Evolutionary conservation across 108 stramenopile species (phyloP), one percentile per base, ranked within the genome.

Genomic region (Skeletonema grethae): DNA sequence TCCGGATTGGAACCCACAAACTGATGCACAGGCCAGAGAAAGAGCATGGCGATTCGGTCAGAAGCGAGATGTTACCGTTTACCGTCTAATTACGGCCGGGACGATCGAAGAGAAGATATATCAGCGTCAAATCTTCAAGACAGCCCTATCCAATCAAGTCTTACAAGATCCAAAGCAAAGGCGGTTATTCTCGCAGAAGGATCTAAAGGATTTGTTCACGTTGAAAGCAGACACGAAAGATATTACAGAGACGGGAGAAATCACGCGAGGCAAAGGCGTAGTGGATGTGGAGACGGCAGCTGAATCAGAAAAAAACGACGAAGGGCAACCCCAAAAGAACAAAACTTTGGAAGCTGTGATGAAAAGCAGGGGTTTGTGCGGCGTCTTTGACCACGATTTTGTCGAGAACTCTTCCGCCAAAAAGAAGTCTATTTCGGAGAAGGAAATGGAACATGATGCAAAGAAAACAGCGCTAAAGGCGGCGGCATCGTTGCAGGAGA

Each of bases 81-180:
- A 91, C 75, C 82, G 95, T 5, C 69, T 96, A 8, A 83, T 96
- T n/a, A 87, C 90, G 34, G 82, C 80, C 2, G 94, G 94, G 16
- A 93, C 96, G 13, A 95, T 97, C 56, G 96, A 97, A 80, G 96
- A 97, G 74, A 98, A 97, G 76, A 97, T 99, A 15, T 99, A 99
- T 79, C 98, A 99, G 63, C 82, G 99, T 6, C 99, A 99, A 64
- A 98, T 99, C 53, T 99, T 98, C 87, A 99, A 99, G 77, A 95
- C 93, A 39, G 95, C 97, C 1, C 60, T 98, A 3, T 86, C 97
- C 7, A 97, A 97, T 67, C 87, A 89, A 38, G 86, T 98, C 5
- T 77, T 98, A 15, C 89, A 94, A 63, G 96, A 98, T 74, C 91
- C 97, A 13, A 86, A 86, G 62, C 97, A 98, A 75, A 72, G 84